Percentiles rank a stretch among this genome's conserved stretches.
Conservation (phyloP, 2,329 filamentous ascomycete species). For the Penicillium sp. region DNA sequence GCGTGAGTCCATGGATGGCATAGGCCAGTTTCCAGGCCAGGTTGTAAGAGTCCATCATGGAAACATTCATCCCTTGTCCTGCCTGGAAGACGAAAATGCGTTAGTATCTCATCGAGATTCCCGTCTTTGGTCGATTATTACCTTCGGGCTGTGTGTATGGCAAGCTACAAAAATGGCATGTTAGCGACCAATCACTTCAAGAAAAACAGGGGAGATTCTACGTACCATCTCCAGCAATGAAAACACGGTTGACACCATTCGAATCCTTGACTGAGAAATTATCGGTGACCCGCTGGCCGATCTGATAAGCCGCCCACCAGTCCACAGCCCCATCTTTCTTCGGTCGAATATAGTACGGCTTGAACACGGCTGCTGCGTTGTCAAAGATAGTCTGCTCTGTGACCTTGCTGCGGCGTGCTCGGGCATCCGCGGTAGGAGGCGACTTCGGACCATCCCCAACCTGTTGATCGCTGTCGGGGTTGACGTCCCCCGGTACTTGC, state of each 20-base stretch:
- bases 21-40: constrained; percentile 40
- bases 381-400: constrained; percentile 60
- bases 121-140: constrained; percentile 5
- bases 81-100: constrained; percentile 39
- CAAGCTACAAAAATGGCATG: constrained; percentile 49
- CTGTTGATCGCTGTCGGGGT: constrained; percentile 21
- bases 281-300: constrained; percentile 59
- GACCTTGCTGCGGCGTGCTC: constrained; percentile 58
- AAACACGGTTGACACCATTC: constrained; percentile 65
- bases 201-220: background rate
- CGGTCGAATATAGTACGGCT: constrained; percentile 63
- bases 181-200: background rate
- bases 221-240: constrained; percentile 62
- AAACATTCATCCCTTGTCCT: constrained; percentile 75
- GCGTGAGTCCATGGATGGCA: constrained; percentile 34
- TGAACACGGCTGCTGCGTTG: constrained; percentile 60
- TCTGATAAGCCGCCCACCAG: constrained; percentile 73
- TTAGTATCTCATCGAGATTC: background rate
- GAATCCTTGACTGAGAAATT: constrained; percentile 53
- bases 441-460: constrained; percentile 40
- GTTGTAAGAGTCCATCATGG: constrained; percentile 56
- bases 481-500: constrained; percentile 35
- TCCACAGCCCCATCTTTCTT: constrained; percentile 54
- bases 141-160: constrained; percentile 70
- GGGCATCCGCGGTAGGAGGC: constrained; percentile 57